These are phyloP conservation scores for Staphylotrichum tortipilum DNA, from an alignment of 495 filamentous ascomycete species.

Conservation along the genomic window DNA sequence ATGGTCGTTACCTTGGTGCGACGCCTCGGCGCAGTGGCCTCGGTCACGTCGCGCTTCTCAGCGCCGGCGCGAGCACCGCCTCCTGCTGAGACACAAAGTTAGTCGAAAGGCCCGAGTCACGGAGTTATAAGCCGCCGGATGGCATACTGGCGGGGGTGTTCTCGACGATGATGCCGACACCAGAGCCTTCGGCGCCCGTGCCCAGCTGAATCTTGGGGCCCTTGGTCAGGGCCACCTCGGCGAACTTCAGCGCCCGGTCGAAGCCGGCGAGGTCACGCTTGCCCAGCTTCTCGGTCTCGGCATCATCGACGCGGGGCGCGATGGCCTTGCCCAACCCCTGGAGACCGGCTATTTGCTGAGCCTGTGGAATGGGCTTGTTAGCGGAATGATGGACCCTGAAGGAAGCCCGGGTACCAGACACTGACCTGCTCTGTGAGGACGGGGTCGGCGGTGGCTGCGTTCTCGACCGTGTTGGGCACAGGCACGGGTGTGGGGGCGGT, in stretches of 20 bases:
- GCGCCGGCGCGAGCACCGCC: slow-evolving; percentile 2
- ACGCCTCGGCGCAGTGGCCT: slow-evolving; percentile 24
- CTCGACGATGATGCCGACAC: slow-evolving; percentile 43
- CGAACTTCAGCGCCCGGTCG: slow-evolving; percentile 39
- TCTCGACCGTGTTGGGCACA: slow-evolving; percentile 13
- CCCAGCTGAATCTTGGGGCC: slow-evolving; percentile 39
- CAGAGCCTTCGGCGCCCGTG: slow-evolving; percentile 38
- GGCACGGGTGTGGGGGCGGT: neutral
- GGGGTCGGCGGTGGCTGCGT: slow-evolving; percentile 27
- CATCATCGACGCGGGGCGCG: slow-evolving; percentile 25
- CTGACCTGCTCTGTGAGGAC: slow-evolving; percentile 26
- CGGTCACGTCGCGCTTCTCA: slow-evolving; percentile 23
- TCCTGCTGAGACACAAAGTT: neutral
- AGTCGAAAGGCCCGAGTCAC: neutral
- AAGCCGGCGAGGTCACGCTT: slow-evolving; percentile 41
- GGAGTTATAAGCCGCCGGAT: too few species aligned
- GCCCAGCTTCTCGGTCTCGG: slow-evolving; percentile 1
- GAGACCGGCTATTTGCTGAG: slow-evolving; percentile 33
- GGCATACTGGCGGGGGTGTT: slow-evolving; percentile 24
- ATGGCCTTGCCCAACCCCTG: slow-evolving; percentile 46
- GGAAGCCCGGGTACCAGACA: neutral
- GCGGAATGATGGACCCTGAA: too few species aligned
- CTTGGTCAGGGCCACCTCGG: slow-evolving; percentile 38
- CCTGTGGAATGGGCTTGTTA: slow-evolving; percentile 8
- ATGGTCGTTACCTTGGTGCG: slow-evolving; percentile 42